Evolutionary conservation across 148 eudicot genomes (phyloP).

Genomic region (Rhododendron ferrugineum): DNA sequence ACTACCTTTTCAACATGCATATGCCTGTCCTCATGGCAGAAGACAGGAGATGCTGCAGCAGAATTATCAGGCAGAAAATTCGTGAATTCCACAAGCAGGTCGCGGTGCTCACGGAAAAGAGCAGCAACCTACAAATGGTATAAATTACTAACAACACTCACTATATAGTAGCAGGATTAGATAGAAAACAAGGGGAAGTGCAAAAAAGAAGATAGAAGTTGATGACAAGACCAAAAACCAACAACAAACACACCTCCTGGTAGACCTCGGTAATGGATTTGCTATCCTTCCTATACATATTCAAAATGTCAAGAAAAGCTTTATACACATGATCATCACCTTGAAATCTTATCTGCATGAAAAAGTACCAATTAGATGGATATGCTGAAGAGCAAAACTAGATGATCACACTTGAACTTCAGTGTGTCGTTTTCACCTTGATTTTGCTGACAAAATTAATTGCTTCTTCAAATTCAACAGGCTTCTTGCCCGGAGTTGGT

Average conservation of each 20-base stretch:
- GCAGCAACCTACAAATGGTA: constrained; percentile 40
- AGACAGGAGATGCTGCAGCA: constrained; percentile 22
- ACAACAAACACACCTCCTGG: constrained; percentile 43
- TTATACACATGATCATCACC: constrained; percentile 59
- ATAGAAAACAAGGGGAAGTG: not conserved
- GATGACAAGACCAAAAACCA: constrained; percentile 5
- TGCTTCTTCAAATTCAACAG: constrained; percentile 66
- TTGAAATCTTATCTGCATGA: constrained; percentile 55
- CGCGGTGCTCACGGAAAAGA: constrained; percentile 50
- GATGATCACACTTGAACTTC: not conserved
- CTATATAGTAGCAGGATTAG: not conserved
- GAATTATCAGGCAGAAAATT: constrained; percentile 48
- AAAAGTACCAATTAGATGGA: constrained; percentile 10
- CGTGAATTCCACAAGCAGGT: constrained; percentile 50
- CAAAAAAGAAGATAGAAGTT: not conserved
- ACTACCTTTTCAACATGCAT: constrained; percentile 41
- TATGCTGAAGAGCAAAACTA: not conserved
- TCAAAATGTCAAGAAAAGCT: constrained; percentile 58
- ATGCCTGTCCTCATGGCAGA: constrained; percentile 18
- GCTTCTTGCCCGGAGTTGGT: constrained; percentile 44
- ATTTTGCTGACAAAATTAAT: constrained; percentile 61
- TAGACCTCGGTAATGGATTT: constrained; percentile 54
- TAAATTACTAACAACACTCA: constrained; percentile 1
- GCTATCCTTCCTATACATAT: constrained; percentile 43
- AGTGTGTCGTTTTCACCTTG: constrained; percentile 42